These are phyloP conservation scores for Phytopythium helicoides DNA, from an alignment of 352 stramenopile genomes.

Conservation along the genomic window DNA sequence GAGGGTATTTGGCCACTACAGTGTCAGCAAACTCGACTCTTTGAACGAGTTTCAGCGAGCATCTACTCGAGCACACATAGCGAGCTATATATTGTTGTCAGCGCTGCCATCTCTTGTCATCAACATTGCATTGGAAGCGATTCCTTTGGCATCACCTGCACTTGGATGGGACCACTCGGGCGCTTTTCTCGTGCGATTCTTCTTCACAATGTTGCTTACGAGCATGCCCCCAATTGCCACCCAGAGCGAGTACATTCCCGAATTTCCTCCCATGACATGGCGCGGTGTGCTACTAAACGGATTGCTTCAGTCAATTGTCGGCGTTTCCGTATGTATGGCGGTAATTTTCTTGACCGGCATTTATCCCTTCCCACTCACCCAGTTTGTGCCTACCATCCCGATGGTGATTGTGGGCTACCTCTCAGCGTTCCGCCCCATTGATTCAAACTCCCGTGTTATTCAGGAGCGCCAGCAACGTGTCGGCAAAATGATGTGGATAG, in stretches of 20 bases:
- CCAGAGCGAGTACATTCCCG: constrained; percentile 25
- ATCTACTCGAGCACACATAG: constrained; percentile 1
- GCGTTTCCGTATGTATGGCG: constrained; percentile 15
- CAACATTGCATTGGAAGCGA: constrained; percentile 21
- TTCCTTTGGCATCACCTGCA: constrained; percentile 14
- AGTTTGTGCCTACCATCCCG: constrained; percentile 14
- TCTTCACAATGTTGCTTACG: constrained; percentile 12
- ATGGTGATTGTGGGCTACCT: constrained; percentile 15
- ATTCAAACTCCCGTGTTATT: constrained; percentile 11
- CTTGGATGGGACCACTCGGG: constrained; percentile 10
- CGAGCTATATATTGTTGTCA: constrained; percentile 15
- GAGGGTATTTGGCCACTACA: constrained; percentile 22
- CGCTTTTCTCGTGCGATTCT: constrained; percentile 24
- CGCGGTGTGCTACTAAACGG: constrained; percentile 6
- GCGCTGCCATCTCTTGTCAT: constrained; percentile 15
- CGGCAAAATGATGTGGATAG: constrained; percentile 17
- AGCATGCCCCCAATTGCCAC: constrained; percentile 11
- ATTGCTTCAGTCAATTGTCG: constrained; percentile 13
- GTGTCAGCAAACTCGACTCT: constrained; percentile 29
- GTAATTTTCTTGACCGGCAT: constrained; percentile 14
- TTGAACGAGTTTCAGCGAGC: constrained; percentile 15
- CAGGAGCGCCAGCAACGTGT: constrained; percentile 15
- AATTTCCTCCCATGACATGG: constrained; percentile 15
- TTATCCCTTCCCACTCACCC: constrained; percentile 30
- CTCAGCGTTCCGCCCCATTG: constrained; percentile 5